These are phyloP conservation scores for Tricholoma sp. DNA, from an alignment of 768 basidiomycete genomes.

Conservation along the genomic window DNA sequence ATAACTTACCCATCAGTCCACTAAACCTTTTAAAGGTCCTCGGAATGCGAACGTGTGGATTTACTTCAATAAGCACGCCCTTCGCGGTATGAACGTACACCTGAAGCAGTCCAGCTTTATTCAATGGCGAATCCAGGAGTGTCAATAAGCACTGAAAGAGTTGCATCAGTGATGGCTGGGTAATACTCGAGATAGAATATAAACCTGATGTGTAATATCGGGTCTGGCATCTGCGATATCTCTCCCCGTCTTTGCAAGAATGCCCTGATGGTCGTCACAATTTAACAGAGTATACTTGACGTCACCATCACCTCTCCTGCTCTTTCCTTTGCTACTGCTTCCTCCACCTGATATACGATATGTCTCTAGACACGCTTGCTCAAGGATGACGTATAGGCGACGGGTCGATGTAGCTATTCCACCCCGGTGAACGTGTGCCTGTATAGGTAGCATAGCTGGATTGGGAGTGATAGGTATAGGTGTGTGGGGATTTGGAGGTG, in stretches of 20 bases:
- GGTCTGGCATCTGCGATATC: constrained; percentile 99
- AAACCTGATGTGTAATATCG: constrained; percentile 96
- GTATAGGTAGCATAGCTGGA: constrained; percentile 78
- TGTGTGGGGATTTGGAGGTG: constrained; percentile 31
- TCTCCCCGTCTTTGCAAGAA: constrained; percentile 93
- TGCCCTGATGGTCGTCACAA: constrained; percentile 99
- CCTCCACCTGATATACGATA: constrained; percentile 76
- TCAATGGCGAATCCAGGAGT: constrained; percentile 93
- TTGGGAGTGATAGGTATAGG: constrained; percentile 52
- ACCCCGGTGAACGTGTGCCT: constrained; percentile 66
- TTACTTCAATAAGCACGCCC: constrained; percentile 95
- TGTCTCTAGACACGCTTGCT: constrained; percentile 93
- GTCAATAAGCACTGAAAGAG: constrained; percentile 82
- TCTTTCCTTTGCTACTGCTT: constrained; percentile 49
- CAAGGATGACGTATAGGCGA: constrained; percentile 83
- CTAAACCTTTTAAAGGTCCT: constrained; percentile 98
- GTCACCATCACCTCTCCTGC: constrained; percentile 60
- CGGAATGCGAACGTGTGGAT: constrained; percentile 96
- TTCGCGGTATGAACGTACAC: constrained; percentile 98
- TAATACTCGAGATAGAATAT: constrained; percentile 15
- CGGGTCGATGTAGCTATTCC: constrained; percentile 51
- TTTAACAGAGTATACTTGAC: constrained; percentile 96
- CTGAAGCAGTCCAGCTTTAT: constrained; percentile 94
- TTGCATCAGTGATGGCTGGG: constrained; percentile 4
- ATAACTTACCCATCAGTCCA: constrained; percentile 85